Base-by-base conservation (phyloP, 768 basidiomycete species). In the Agrocybe praecox region DNA sequence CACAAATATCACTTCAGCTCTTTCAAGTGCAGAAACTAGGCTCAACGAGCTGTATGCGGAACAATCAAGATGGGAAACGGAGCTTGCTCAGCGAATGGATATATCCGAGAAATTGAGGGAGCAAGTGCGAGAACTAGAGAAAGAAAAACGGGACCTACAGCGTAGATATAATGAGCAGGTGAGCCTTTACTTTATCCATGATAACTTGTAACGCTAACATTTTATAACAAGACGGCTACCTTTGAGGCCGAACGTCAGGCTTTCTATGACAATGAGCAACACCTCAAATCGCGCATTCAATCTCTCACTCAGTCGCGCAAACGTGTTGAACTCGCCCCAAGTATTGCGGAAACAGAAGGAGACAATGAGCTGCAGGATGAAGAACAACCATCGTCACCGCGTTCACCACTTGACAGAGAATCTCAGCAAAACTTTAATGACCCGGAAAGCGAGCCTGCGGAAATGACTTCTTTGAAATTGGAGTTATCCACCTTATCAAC, bases 211-310 rank as follows among this genome's bases (percentile, higher is more conserved):
- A n/a, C 49, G 48, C 63, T 55, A 23, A 56, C 24, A 2, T 46
- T 40, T 15, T 22, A 24, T 33, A 66, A 29, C 26, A 29, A 96
- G 93, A 88, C 87, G n/a, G 76, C 84, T 17, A 89, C 90, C 2
- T 96, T 95, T 67, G 94, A 96, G 67, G 90, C 92, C 8, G 94
- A 96, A 72, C 88, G 94, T 32, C 92, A 95, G 69, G 83, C 92
- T 15, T 91, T 94, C 71, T 94, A 94, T 67, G 94, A 96, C 72
- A 94, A 92, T 66, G 94, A 96, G 65, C 90, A 95, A 68, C 93
- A 94, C 71, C 86, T 95, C 61, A 94, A 94, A 72, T 90, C 90
- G 45, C 90, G 92, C 57, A 94, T 96, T 50, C 88, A 90, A 66
- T 90, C 89, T 8, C 83, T 94, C 36, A 77, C 82, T 7, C 84